Evolutionary conservation across 23 red algal genomes (phyloP), one percentile per base, ranked within the genome.

Genomic region (Pyropia yezoensis): DNA sequence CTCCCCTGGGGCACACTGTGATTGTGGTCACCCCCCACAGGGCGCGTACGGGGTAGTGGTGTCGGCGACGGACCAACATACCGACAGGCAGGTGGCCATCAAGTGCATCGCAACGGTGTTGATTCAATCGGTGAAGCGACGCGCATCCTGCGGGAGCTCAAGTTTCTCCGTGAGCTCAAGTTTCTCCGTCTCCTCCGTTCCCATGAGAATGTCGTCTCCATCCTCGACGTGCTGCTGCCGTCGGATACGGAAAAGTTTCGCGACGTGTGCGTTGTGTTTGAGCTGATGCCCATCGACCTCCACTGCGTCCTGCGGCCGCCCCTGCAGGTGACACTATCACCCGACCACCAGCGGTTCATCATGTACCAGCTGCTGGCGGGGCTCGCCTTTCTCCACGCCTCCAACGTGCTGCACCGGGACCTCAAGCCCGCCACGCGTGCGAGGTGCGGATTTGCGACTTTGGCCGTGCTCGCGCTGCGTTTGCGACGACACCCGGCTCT

Each of bases 41-140:
- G 94, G 94, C 33, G 94, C 94, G 21, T 98, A 98, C 67, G 94
- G 94, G 15, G 83, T 90, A 18, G 94, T 98, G 14, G 75, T 81
- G 22, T 58, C 73, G 61, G 94, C 94, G 22, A 57, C 69, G 25
- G 86, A 98, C 70, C 61, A 52, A 29, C 23, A 65, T n/a, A 98
- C 80, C 49, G 34, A 68, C 25, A 65, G 87, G 47, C 67, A 84
- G 4, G 94, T 98, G 22, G 94, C 94, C 18, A 74, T 98, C 20
- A 98, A 98, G 66, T 75, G 85, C 64, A 86, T 98, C 20, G 83
- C 76, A 53, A 78, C 79, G 45, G 82, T 98, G 19, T 79, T 98
- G 81, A 98, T 29, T 78, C 67, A 33, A 54, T 78, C 50, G 75
- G 60, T 1, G 83, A 87, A 83, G 94, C 94, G 27, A 83, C 85